Base-by-base conservation (phyloP, 164 flowering plant species). In the Aristolochia contorta region DNA sequence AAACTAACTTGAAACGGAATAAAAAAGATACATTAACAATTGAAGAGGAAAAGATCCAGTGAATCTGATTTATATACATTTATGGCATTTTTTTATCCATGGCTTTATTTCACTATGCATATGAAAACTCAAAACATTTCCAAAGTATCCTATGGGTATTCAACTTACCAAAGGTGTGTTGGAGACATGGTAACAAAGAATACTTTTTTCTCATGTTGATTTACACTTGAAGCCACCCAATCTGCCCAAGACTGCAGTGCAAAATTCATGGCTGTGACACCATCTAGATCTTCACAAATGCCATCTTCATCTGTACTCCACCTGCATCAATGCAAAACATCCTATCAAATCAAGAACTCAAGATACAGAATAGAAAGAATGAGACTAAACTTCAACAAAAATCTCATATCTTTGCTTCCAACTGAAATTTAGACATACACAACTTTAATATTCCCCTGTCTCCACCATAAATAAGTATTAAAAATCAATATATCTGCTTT, bases 161-260 rank as follows among this genome's bases (percentile, higher is more conserved):
- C 16, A 20, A 69, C 79, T 71, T 57, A 93, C 99, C 81, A 77
- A 54, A 79, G 82, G 78, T 94, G 97, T 12, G 96, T 87, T 15
- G 99, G 97, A 8, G 99, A 94, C 99, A 94, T 91, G 55, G 93
- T 91, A 46, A 87, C 90, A 65, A 86, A 94, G 73, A 91, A 91
- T 60, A 83, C 82, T 47, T 69, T 77, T 76, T 82, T 83, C 74
- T 66, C 72, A 4, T 59, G 55, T 48, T 85, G 87, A 79, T 83
- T 69, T 16, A 79, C 79, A 12, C 79, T 80, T 24, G 83, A 64
- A 48, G 74, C 72, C 52, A 91, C 84, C 99, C 97, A 91, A 24
- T 85, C 75, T 22, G 95, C 96, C 97, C 96, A 91, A 16, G 89
- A 66, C 50, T 77, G 81, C 87, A 91, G 77, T 37, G 96, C 99